Base-by-base conservation (phyloP, 2,329 filamentous ascomycete species). In the Botrytis medusae region DNA sequence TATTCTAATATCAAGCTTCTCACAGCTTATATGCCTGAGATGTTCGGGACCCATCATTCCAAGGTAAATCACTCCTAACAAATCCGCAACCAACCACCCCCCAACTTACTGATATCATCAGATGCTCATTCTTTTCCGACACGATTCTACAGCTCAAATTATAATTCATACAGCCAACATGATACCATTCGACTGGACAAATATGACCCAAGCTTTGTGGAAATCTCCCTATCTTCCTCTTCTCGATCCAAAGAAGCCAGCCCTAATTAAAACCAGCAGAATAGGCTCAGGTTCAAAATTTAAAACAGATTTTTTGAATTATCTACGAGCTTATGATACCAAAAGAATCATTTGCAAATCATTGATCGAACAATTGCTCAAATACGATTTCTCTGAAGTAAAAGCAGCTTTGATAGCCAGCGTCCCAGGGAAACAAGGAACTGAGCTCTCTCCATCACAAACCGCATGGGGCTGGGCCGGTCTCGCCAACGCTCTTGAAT, bases 141-240 rank as follows among this genome's bases (percentile, higher is more conserved):
- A 92, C 80, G 93, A 97, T 79, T 89, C 92, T 75, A 88, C 86
- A 0, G 92, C 91, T 0, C 92, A 97, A 82, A 84, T 97, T 9
- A 83, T 97, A 72, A 94, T 97, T 44, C 93, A 97, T 78, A 97
- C 94, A 0, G 93, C 94, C 29, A 97, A 97, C 78, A 94, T 97
- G 91, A 95, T 97, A n/a, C 80, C 86, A 6, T 90, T 91, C 72
- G 94, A 97, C 81, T 97, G 94, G 94, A 87, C 86, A 1, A 96
- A 96, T 77, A 93, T 97, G 92, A 92, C 91, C 0, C 94, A 97
- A 81, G 93, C 89, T 1, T 88, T 93, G 8, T 97, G 94, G 94
- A 85, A 84, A 68, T 95, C 93, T 0, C 93, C 93, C 0, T 80
- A 88, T 1, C 87, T 97, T 1, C 90, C 92, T 0, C 48, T 73